Evolutionary conservation across 2,329 filamentous ascomycete species (phyloP).

Genomic region (Hypoxylon sp.): DNA sequence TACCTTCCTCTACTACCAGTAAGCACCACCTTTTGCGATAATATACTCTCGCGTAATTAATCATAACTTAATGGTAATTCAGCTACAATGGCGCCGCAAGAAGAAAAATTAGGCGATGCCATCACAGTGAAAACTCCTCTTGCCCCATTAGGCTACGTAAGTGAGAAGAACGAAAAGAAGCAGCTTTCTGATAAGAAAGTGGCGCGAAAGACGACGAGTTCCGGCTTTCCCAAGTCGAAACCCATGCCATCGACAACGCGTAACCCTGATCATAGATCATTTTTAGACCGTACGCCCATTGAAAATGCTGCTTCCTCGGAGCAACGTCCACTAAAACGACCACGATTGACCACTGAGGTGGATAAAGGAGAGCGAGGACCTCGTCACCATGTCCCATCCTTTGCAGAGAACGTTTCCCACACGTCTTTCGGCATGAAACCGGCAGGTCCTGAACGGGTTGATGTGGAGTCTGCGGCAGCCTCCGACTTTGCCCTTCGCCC

Average conservation of each 20-base stretch:
- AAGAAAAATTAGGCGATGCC: slow-evolving; percentile 37
- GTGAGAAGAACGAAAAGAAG: slow-evolving; percentile 49
- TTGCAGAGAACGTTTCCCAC: slow-evolving; percentile 33
- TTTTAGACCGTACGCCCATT: slow-evolving; percentile 30
- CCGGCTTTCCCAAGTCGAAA: slow-evolving; percentile 21
- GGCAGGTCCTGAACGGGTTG: slow-evolving; percentile 33
- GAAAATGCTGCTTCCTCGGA: slow-evolving; percentile 26
- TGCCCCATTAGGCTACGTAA: slow-evolving; percentile 12
- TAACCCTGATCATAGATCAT: slow-evolving; percentile 8
- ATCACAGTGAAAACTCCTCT: slow-evolving; percentile 41
- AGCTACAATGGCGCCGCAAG: slow-evolving; percentile 10
- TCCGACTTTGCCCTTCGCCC: slow-evolving; percentile 51
- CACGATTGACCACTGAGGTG: slow-evolving; percentile 32
- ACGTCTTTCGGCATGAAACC: slow-evolving; percentile 35
- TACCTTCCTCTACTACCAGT: neutral
- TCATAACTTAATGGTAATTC: slow-evolving; percentile 13
- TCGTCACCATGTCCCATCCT: slow-evolving; percentile 29
- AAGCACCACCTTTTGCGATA: slow-evolving; percentile 1
- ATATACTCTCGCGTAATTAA: neutral
- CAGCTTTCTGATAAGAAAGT: slow-evolving; percentile 46
- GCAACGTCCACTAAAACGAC: slow-evolving; percentile 44
- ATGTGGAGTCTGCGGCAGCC: slow-evolving; percentile 42
- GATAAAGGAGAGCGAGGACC: slow-evolving; percentile 32
- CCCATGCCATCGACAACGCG: slow-evolving; percentile 18
- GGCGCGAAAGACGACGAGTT: slow-evolving; percentile 47